These are phyloP conservation scores for Phytophthora uliginosa DNA, from an alignment of 352 stramenopile species.

Conservation along the genomic window DNA sequence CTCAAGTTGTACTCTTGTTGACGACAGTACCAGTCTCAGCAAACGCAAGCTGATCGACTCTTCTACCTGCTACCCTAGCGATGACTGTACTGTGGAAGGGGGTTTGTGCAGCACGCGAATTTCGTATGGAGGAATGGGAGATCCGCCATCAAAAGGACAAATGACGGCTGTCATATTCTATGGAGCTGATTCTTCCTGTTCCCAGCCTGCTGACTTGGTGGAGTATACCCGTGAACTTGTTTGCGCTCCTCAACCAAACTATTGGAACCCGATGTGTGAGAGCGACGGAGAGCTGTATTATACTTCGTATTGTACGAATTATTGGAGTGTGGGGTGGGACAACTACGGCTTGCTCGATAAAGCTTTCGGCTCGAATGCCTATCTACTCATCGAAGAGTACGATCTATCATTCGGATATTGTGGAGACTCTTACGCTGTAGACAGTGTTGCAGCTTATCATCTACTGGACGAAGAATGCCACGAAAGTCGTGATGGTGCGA, in stretches of 20 bases:
- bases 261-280: not conserved
- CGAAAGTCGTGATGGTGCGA: not conserved
- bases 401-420: not conserved
- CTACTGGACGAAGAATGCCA: conserved; percentile 17
- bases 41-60: conserved; percentile 5
- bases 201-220: conserved; percentile 4
- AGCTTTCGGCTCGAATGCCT: conserved; percentile 9
- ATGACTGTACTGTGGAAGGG: not conserved
- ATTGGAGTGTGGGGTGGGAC: not conserved
- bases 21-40: not conserved
- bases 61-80: not conserved
- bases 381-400: conserved; percentile 18
- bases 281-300: not conserved
- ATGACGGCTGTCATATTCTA: not conserved
- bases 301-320: conserved; percentile 4
- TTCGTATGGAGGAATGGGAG: conserved; percentile 15
- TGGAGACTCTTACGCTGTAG: not conserved
- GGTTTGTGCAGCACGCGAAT: not conserved
- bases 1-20: not conserved
- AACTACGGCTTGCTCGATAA: not conserved
- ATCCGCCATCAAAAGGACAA: not conserved
- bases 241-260: not conserved
- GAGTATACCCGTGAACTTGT: conserved; percentile 1
- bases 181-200: conserved; percentile 12
- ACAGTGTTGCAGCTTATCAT: conserved; percentile 8